Evolutionary conservation across 352 stramenopile species (phyloP).

Genomic region (Phytophthora pluvialis): DNA sequence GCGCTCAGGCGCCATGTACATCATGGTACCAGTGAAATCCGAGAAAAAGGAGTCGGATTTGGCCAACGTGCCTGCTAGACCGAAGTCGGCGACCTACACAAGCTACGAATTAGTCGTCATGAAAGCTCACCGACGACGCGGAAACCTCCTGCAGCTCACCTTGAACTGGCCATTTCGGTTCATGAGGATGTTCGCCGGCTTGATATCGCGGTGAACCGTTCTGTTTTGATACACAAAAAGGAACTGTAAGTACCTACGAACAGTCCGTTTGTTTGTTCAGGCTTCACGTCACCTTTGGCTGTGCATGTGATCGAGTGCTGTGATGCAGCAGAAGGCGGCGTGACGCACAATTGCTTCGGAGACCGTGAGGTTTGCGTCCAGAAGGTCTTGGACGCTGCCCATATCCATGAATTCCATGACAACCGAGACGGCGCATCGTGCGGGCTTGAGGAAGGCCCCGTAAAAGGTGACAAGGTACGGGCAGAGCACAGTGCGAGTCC

Average conservation of each 20-base stretch:
- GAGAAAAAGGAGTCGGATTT: constrained; percentile 85
- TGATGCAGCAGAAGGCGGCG: constrained; percentile 83
- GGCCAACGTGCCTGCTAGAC: constrained; percentile 72
- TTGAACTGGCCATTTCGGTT: constrained; percentile 88
- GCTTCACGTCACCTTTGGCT: constrained; percentile 45
- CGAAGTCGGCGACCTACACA: constrained; percentile 78
- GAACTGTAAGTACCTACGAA: not conserved
- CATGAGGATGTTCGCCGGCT: constrained; percentile 91
- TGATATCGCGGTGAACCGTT: constrained; percentile 85
- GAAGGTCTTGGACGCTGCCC: constrained; percentile 84
- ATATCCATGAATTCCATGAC: constrained; percentile 95
- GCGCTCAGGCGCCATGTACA: constrained; percentile 95
- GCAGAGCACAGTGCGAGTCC: constrained; percentile 31
- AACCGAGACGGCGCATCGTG: constrained; percentile 80
- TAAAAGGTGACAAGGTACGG: constrained; percentile 91
- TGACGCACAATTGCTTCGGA: constrained; percentile 72
- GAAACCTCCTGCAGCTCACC: constrained; percentile 28
- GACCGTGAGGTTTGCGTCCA: constrained; percentile 54
- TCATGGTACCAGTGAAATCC: constrained; percentile 92
- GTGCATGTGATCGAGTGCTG: constrained; percentile 89
- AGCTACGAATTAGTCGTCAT: constrained; percentile 4
- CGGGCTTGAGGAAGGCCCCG: constrained; percentile 82
- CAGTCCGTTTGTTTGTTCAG: too few relatives aligned
- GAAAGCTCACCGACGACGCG: not conserved
- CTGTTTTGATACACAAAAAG: not conserved